phyloP scores from a whole-genome alignment of 2,329 filamentous ascomycete genomes.

The Boeremia exigua region DNA sequence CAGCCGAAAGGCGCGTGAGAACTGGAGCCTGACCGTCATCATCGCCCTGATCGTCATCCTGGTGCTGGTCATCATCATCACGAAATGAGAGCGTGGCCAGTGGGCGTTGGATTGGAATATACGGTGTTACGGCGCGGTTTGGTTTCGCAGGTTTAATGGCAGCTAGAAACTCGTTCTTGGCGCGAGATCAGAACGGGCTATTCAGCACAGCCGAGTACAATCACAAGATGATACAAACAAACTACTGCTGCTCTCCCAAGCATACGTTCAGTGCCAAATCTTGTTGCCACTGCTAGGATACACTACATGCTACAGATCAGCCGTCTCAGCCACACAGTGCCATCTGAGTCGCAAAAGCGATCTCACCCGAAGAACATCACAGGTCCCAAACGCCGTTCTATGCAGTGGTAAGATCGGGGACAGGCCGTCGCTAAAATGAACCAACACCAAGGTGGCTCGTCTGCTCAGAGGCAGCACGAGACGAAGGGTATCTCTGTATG shows the following conservation, averaged over 20 bases:
- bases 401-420: slow-evolving; percentile 22
- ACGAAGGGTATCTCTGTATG: slow-evolving; percentile 40
- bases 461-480: slow-evolving; percentile 9
- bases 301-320: slow-evolving; percentile 14
- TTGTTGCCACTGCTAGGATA: slow-evolving; percentile 7
- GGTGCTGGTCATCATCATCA: slow-evolving; percentile 79
- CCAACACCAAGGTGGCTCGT: slow-evolving; percentile 10
- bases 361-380: slow-evolving; percentile 1
- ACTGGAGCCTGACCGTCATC: slow-evolving; percentile 87
- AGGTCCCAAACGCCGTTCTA: slow-evolving; percentile 27
- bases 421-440: slow-evolving; percentile 13
- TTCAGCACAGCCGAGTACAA: too few species aligned
- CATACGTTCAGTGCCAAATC: not conserved
- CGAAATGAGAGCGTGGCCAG: slow-evolving; percentile 29
- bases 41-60: slow-evolving; percentile 79
- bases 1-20: slow-evolving; percentile 76
- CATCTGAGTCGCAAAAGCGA: slow-evolving; percentile 6
- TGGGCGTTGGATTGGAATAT: not conserved
- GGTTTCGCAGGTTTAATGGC: not conserved
- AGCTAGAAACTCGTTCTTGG: too few species aligned
- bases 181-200: too few species aligned
- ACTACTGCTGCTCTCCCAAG: too few species aligned
- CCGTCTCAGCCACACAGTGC: not conserved
- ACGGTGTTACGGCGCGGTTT: not conserved
- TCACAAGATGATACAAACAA: too few species aligned